Evolutionary conservation across 768 basidiomycete species (phyloP).

Genomic region (Calocybe cyanea): DNA sequence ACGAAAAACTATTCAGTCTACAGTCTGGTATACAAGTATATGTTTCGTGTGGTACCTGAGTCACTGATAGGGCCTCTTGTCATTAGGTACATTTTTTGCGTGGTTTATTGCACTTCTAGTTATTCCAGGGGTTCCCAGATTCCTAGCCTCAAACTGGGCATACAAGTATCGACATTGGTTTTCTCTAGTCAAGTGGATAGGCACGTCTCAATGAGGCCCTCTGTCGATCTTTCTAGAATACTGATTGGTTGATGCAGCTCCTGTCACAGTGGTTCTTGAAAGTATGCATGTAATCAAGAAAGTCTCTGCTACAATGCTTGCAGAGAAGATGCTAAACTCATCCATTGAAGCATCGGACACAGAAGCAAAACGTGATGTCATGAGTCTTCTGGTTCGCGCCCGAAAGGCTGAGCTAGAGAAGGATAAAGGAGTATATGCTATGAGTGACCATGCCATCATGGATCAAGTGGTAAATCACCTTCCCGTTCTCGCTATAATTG

Average conservation of each 20-base stretch:
- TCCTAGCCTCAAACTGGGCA: constrained; percentile 33
- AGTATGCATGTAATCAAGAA: constrained; percentile 39
- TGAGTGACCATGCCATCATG: constrained; percentile 47
- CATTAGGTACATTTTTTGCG: constrained; percentile 28
- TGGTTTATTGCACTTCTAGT: constrained; percentile 30
- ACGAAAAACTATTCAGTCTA: constrained; percentile 36
- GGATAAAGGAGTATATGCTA: constrained; percentile 31
- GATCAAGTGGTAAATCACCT: constrained; percentile 48
- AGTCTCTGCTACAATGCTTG: constrained; percentile 37
- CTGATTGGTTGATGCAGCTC: constrained; percentile 10
- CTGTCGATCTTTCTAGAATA: too few species aligned
- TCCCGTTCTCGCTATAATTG: neutral
- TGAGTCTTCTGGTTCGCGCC: constrained; percentile 46
- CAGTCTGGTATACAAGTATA: constrained; percentile 28
- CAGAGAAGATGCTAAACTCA: constrained; percentile 37
- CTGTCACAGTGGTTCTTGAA: constrained; percentile 25
- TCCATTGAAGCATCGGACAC: constrained; percentile 29
- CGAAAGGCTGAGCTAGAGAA: constrained; percentile 32
- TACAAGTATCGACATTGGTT: constrained; percentile 32
- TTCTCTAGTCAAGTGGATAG: constrained; percentile 16
- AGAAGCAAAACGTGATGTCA: constrained; percentile 45
- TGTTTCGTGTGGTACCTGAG: neutral
- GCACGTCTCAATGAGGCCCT: constrained; percentile 6
- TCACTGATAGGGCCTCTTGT: neutral
- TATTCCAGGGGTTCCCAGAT: constrained; percentile 31